Evolutionary conservation across 2,329 filamentous ascomycete species (phyloP).

Genomic region (Fusarium paranaense): DNA sequence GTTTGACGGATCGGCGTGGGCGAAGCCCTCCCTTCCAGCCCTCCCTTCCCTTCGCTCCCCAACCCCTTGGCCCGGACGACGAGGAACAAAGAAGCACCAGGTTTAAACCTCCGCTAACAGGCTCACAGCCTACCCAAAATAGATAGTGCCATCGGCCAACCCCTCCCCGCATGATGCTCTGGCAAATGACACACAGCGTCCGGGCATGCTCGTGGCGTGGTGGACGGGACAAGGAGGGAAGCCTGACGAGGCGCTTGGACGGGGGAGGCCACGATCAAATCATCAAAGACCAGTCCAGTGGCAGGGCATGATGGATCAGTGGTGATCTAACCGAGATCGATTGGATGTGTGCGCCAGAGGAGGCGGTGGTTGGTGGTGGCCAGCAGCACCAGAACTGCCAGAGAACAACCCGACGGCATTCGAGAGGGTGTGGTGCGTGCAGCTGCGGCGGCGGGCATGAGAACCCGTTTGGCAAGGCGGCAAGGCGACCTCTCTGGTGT

Average conservation of each 20-base stretch:
- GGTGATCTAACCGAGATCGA: slow-evolving; percentile 43
- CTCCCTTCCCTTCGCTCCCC: not conserved
- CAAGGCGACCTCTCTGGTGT: slow-evolving; percentile 14
- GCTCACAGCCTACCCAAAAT: slow-evolving; percentile 34
- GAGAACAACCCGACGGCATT: slow-evolving; percentile 17
- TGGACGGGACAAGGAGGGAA: slow-evolving; percentile 6
- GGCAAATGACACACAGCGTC: slow-evolving; percentile 38
- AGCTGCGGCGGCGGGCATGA: slow-evolving; percentile 4
- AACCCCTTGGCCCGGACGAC: slow-evolving; percentile 29
- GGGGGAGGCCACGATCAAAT: not conserved
- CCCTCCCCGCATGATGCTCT: slow-evolving; percentile 37
- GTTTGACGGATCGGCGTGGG: slow-evolving; percentile 33
- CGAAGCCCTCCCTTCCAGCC: slow-evolving; percentile 24
- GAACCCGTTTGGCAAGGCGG: slow-evolving; percentile 20
- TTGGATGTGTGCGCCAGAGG: slow-evolving; percentile 22
- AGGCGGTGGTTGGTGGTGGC: slow-evolving; percentile 9
- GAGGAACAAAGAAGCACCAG: slow-evolving; percentile 13
- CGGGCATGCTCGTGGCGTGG: slow-evolving; percentile 26
- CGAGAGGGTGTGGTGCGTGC: slow-evolving; percentile 21
- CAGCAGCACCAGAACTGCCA: slow-evolving; percentile 15
- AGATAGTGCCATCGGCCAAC: slow-evolving; percentile 35
- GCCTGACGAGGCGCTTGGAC: slow-evolving; percentile 34
- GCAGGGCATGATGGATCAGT: slow-evolving; percentile 23
- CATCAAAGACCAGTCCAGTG: slow-evolving; percentile 2
- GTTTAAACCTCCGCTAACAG: slow-evolving; percentile 32